phyloP scores from a whole-genome alignment of 148 eudicot species.

The Rhododendron vialii region DNA sequence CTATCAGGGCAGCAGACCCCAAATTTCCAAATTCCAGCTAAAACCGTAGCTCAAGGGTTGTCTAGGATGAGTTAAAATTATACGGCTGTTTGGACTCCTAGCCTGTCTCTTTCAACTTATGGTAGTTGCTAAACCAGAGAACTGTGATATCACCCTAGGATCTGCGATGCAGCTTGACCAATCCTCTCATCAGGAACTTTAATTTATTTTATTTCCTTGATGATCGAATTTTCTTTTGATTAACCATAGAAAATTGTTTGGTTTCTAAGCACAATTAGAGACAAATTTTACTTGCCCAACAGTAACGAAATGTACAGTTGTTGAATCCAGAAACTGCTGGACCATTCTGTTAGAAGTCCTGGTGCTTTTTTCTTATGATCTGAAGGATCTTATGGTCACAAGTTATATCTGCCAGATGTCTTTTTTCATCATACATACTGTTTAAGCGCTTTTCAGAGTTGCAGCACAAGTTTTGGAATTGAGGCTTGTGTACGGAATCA shows the following conservation, averaged over 20 bases:
- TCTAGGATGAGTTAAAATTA: background rate
- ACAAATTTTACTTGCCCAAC: background rate
- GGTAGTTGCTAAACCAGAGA: background rate
- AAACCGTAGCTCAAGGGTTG: background rate
- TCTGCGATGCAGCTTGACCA: background rate
- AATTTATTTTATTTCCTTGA: background rate
- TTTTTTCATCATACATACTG: background rate
- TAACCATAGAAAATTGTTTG: background rate
- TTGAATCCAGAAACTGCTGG: background rate
- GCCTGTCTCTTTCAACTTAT: background rate
- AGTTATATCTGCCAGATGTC: background rate
- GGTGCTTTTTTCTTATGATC: background rate
- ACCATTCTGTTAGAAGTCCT: background rate
- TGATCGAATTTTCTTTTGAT: background rate
- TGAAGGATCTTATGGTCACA: background rate
- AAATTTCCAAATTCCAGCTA: background rate
- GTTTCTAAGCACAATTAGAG: background rate
- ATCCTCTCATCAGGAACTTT: background rate
- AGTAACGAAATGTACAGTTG: background rate
- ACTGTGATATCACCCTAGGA: background rate
- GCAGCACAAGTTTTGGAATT: background rate
- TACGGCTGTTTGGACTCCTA: background rate
- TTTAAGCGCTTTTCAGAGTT: background rate
- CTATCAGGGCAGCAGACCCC: background rate
- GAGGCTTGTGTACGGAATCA: background rate